Percentiles rank a stretch among this genome's conserved stretches.
These are phyloP conservation scores for Drechslerella dactyloides DNA, from an alignment of 2,329 filamentous ascomycete species.

Conservation along the genomic window DNA sequence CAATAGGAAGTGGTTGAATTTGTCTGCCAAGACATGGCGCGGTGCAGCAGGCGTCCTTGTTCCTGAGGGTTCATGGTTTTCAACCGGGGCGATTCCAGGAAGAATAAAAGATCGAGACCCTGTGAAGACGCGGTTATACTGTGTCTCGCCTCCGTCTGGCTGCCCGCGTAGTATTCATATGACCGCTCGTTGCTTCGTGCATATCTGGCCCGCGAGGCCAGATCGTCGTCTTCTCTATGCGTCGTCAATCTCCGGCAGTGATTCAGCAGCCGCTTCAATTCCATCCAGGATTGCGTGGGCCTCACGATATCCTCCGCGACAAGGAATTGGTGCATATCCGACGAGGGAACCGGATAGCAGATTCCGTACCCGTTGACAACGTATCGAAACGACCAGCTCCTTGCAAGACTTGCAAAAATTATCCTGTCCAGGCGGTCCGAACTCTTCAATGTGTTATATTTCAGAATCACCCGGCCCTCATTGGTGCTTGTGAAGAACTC, in stretches of 20 bases:
- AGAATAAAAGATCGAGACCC: neutral
- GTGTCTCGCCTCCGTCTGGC: too few relatives aligned
- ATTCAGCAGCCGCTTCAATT: neutral
- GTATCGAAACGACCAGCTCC: neutral
- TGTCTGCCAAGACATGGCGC: neutral
- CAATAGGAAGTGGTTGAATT: neutral
- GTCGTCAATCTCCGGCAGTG: neutral
- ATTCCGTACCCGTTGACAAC: neutral
- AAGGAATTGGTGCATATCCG: neutral
- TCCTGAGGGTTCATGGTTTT: neutral
- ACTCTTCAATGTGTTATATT: neutral
- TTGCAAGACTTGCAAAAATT: neutral
- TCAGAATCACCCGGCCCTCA: neutral
- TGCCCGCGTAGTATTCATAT: too few relatives aligned
- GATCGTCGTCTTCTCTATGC: too few relatives aligned
- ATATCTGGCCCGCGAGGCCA: too few relatives aligned
- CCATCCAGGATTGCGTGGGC: neutral
- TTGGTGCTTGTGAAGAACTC: constrained; percentile 4
- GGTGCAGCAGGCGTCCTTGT: neutral
- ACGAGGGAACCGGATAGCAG: neutral
- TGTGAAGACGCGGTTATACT: neutral
- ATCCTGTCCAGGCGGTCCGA: neutral
- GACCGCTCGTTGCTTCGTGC: too few relatives aligned
- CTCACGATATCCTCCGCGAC: neutral
- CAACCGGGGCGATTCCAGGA: neutral